Evolutionary conservation across 2,329 filamentous ascomycete species (phyloP).

Genomic region (Penicillium sp.): DNA sequence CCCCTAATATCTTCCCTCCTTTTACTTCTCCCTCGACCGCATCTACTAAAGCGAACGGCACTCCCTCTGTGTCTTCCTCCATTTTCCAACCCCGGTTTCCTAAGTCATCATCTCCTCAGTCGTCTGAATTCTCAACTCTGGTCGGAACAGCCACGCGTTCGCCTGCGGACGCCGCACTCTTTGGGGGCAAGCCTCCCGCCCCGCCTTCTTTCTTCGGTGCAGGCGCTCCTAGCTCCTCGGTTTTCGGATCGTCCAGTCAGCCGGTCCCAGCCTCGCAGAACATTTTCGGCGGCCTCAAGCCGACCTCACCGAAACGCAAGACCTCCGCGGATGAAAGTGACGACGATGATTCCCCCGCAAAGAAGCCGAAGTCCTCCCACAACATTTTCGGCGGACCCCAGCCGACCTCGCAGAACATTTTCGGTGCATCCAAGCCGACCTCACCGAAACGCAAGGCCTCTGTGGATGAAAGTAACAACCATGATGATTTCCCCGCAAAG

Average conservation of each 20-base stretch:
- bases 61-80: neutral
- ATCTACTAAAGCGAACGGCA: neutral
- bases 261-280: slow-evolving; percentile 32
- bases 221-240: slow-evolving; percentile 20
- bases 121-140: neutral
- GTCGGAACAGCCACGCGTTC: neutral
- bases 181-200: neutral
- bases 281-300: slow-evolving; percentile 38
- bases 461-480: slow-evolving; percentile 23
- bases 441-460: slow-evolving; percentile 19
- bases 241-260: slow-evolving; percentile 29
- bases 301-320: slow-evolving; percentile 18
- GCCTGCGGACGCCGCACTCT: neutral
- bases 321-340: slow-evolving; percentile 21
- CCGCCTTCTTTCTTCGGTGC: neutral
- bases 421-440: slow-evolving; percentile 32
- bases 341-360: slow-evolving; percentile 23
- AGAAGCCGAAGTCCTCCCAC: slow-evolving; percentile 18
- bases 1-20: neutral
- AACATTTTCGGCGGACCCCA: neutral
- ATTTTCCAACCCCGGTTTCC: neutral
- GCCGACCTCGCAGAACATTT: slow-evolving; percentile 33
- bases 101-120: neutral
- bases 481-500: slow-evolving; percentile 25
- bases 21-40: neutral